phyloP scores from a whole-genome alignment of 257 asterid species.

The Nemophila menziesii region DNA sequence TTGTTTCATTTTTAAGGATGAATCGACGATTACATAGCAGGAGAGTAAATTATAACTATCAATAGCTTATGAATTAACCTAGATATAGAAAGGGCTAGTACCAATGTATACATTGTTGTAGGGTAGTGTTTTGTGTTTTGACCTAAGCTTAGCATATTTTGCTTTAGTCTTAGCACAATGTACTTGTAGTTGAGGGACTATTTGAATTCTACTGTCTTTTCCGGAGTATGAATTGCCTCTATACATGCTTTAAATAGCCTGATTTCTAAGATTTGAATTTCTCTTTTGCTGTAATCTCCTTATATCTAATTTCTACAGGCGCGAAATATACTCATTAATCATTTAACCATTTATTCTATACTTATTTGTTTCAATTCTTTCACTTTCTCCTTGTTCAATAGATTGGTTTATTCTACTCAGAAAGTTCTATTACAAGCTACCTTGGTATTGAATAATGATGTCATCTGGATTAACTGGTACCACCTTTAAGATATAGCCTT shows the following conservation, averaged over 20 bases:
- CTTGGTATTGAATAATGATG: constrained; percentile 23
- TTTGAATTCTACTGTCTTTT: no score
- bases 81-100: no score
- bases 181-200: no score
- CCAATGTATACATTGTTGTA: no score
- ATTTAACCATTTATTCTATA: no score
- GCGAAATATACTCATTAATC: neutral
- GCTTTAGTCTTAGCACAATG: no score
- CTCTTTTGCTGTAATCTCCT: neutral
- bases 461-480: constrained; percentile 55
- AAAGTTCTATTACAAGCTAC: constrained; percentile 13
- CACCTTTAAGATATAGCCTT: constrained; percentile 41
- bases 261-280: neutral
- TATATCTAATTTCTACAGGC: neutral
- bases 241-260: neutral
- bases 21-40: no score
- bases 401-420: neutral
- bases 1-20: no score
- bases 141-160: no score
- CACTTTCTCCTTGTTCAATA: neutral
- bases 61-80: no score
- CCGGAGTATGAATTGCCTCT: neutral
- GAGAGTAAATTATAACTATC: no score
- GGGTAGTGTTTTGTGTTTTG: no score
- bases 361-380: neutral